Evolutionary conservation across 2,329 filamentous ascomycete species (phyloP), one percentile per base, ranked within the genome.

Genomic region (Onygena corvina): DNA sequence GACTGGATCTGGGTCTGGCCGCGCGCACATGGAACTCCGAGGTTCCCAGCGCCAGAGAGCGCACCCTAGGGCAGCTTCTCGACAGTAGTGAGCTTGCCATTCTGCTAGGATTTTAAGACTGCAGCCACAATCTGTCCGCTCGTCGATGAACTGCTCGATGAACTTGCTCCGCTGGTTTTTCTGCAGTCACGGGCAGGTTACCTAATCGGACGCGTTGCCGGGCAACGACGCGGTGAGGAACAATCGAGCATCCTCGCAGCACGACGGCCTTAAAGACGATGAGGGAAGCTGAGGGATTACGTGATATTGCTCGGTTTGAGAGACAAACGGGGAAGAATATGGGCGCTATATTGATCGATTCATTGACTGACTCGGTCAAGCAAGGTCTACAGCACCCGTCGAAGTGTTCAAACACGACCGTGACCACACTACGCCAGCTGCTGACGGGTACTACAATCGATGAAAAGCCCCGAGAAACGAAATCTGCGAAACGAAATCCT

Each of bases 331-430:
- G 14, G 33, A 23, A 35, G 30, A 48, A 48, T 40, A 7, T 33
- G 31, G 58, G 52, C 60, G 59, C 52, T 5, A 7, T 42, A 42
- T 27, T 42, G 16, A 11, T 42, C 8, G 18, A 9, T 14, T 59
- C 62, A 50, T 52, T 62, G 14, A 55, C 61, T 35, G 64, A 67
- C 48, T 69, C 74, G 52, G 71, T 78, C 59, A 79, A 77, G 59
- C 66, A 67, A 52, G 75, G 76, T 35, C 65, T 79, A 54, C 66
- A 72, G 53, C 76, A 72, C 48, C 69, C 70, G 9, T 64, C 72
- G 42, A 77, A 71, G 56, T 80, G 76, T 63, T 76, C 75, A 36
- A 58, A 60, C 52, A 60, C 61, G 42, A 70, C 66, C 11, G 61
- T 69, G 47, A 57, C 61, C 50, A 61, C 65, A 46, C 61, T 69